These are phyloP conservation scores for Claviceps sp. DNA, from an alignment of 2,329 filamentous ascomycete species.

Conservation along the genomic window DNA sequence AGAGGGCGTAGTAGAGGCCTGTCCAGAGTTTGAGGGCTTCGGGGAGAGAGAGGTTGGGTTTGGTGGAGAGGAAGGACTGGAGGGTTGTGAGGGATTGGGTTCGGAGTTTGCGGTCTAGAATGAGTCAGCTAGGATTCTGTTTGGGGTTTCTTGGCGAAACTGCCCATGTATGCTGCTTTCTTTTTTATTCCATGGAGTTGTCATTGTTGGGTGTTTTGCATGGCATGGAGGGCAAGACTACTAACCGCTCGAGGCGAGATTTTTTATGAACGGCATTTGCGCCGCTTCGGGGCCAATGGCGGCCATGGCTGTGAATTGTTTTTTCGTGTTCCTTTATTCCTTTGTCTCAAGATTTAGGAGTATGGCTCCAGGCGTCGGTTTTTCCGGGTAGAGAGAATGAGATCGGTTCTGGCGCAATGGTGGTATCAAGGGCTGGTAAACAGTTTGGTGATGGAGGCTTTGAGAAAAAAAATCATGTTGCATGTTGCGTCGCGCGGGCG, in stretches of 20 bases:
- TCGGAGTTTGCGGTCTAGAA: slow-evolving; percentile 60
- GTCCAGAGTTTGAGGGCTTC: slow-evolving; percentile 89
- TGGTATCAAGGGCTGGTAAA: neutral
- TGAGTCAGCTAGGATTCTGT: neutral
- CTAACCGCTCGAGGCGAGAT: slow-evolving; percentile 72
- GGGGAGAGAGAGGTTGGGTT: slow-evolving; percentile 44
- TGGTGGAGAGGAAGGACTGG: slow-evolving; percentile 58
- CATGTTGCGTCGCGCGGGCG: too few species aligned
- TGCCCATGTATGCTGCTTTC: neutral
- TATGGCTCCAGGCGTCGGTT: neutral
- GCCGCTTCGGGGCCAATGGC: slow-evolving; percentile 19
- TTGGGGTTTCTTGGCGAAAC: neutral
- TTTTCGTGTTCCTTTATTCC: neutral
- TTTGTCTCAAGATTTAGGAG: neutral
- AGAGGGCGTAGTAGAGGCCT: slow-evolving; percentile 83
- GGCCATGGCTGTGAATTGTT: neutral
- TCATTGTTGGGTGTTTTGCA: neutral
- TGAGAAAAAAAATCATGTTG: neutral
- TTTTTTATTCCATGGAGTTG: neutral
- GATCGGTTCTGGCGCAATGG: neutral
- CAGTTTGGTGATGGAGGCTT: neutral
- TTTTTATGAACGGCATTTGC: slow-evolving; percentile 62
- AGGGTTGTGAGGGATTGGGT: slow-evolving; percentile 67
- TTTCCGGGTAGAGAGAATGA: neutral
- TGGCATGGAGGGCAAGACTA: slow-evolving; percentile 7